Evolutionary conservation across 768 basidiomycete species (phyloP), one percentile per base, ranked within the genome.

Genomic region (Podaxis sp.): DNA sequence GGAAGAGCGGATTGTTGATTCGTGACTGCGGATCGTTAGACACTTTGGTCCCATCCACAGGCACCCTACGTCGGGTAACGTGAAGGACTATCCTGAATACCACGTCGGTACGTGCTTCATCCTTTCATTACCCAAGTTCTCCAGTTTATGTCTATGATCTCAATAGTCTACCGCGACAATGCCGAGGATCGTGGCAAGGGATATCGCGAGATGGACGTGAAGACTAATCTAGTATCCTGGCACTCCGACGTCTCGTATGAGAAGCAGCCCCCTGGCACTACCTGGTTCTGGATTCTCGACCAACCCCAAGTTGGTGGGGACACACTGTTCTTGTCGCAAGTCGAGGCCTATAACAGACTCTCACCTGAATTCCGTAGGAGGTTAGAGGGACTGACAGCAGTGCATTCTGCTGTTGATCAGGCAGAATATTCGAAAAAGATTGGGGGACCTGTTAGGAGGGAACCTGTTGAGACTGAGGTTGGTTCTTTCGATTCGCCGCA

Each of bases 201-300:
- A 16, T 44, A 44, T 14, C 42, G 42, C 42, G 42, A 44, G 42
- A 44, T 44, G 6, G 42, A 44, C 42, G 4, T 44, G n/a, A 44
- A 44, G 77, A 71, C 67, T 67, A 67, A 21, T 74, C 73, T 6
- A 73, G 73, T 61, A 9, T 44, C 42, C 42, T 83, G 82, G 83
- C 82, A 84, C 66, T 84, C 82, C 5, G 82, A 84, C 60, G 77
- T 84, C 11, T 82, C 82, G 0, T 83, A 84, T 67, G 83, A 84
- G 71, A 76, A 75, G 57, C 82, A 83, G 64, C 78, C 83, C 5
- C 82, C 82, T 2, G 77, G 80, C 21, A 82, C 80, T 16, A 84
- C 83, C 0, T 77, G 83, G 71, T 84, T 83, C 77, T 80, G 79
- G 69, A 77, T 82, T 62, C 79, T 84, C 50, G 81, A 82, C 61